Base-by-base conservation (phyloP, 2,329 filamentous ascomycete genomes). In the Diaporthe aspalathi region DNA sequence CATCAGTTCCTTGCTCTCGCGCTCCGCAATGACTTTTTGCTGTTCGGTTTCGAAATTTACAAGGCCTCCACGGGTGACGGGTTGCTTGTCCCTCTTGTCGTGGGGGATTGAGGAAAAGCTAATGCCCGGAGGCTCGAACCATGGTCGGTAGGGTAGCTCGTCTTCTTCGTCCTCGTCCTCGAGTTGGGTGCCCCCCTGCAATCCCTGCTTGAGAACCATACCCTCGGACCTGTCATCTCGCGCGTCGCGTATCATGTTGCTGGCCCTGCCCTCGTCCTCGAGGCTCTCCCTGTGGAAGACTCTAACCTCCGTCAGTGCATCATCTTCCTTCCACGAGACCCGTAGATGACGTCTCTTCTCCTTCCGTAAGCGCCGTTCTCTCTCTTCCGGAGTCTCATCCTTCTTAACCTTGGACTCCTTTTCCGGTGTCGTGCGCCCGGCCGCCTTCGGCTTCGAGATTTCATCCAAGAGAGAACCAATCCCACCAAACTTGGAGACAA, bases 201-300 rank as follows among this genome's bases (percentile, higher is more conserved):
- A 82, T 56, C 86, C 83, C 74, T 86, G 85, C 76, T 90, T 91
- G 67, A 91, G 82, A 75, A 92, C 90, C 84, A 92, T 90, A 62
- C 93, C 91, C 77, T 93, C 93, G 6, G 90, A 90, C 63, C 90
- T 90, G 76, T 93, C 91, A 78, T 94, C 92, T 38, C 88, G 88
- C 5, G 91, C 91, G 79, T 94, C 92, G 62, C 89, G 89, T 50
- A 91, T 87, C 86, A 93, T 90, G 76, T 90, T 92, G 69, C 87
- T 85, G 68, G 89, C 88, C 69, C 92, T 87, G 67, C 90, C 91
- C 70, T 90, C 86, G 75, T 94, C 91, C 77, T 94, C 92, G 1
- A 88, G 87, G 1, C 89, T 90, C 73, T 94, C 91, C 76, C 93
- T 92, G 68, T 90, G 89, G 81, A 95, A 94, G 63, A 91, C 83